Evolutionary conservation across 1,284 basidiomycete genomes (phyloP), one percentile per base, ranked within the genome.

Genomic region (Pisolithus thermaeus): DNA sequence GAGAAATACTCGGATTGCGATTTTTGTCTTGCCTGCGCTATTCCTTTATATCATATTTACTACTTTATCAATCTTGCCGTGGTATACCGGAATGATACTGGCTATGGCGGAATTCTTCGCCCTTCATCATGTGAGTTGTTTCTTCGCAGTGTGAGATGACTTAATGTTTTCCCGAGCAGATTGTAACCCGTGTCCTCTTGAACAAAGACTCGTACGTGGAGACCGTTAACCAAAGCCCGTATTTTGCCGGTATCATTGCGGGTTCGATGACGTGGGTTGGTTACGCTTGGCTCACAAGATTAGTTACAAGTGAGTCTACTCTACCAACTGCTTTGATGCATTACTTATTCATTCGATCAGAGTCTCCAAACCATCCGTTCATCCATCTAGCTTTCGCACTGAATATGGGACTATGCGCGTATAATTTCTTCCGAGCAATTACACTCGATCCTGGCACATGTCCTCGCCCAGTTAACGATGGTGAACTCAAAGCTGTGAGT

Each of bases 401-500:
- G 20, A 70, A 76, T 9, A 79, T 87, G 50, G 77, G 83, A 0
- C 67, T 91, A 1, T 97, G 94, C 63, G 72, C 77, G 2, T 94
- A 90, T 73, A 94, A 91, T 71, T 94, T 98, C 66, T 93, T 92
- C 79, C 83, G 89, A 48, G 79, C 93, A 2, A 83, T 96, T 49
- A 89, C 83, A 0, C 75, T 96, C 45, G 94, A 98, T 66, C 88
- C 96, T 1, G 96, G 96, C n/a, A 84, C 81, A 50, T 91, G 92
- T 52, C 89, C 91, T 0, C 83, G 83, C 51, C 86, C 92, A 1
- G 72, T 79, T 1, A 89, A 81, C 52, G 88, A 92, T 57, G 83
- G 79, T 39, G 92, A 96, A 65, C 71, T 94, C 30, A 93, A 90
- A 74, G 80, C 86, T 53, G 89, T 89, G 53, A 46, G 81, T 69